Evolutionary conservation across 768 basidiomycete genomes (phyloP), one percentile per base, ranked within the genome.

Genomic region (Pleurotus tuoliensis): DNA sequence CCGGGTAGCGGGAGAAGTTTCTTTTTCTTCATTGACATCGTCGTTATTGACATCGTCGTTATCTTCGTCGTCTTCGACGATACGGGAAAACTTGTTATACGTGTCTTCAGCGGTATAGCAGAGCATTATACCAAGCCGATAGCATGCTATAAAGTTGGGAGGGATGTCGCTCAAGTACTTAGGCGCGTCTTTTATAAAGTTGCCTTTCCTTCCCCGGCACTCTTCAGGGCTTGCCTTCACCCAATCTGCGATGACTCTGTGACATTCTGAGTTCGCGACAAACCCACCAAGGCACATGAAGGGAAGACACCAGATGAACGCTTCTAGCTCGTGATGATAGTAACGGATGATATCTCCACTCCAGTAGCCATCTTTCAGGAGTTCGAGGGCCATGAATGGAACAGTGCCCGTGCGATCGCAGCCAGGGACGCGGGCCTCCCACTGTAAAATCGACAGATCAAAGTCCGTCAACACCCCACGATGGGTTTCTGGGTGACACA

Each of bases 321-420:
- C 45, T 37, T 58, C 57, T n/a, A 27, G 18, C 38, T 58, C 57
- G 27, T 58, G 57, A 13, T 41, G 55, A 45, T 58, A 57, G 3
- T 39, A 20, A 15, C 49, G 48, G 8, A 16, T 3, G 7, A 57
- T 52, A 3, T 39, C 13, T 0, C 57, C 57, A 15, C 2, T 15
- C 57, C 53, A 55, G 30, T 24, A 24, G 4, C 1, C 12, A 13
- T 49, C 52, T 3, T 43, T 18, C 37, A 71, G 56, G 4, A 72
- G 66, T 27, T 68, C 66, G 8, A 50, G 11, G 18, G 71, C 66
- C 69, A 68, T 69, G 57, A 69, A 70, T 4, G 65, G 67, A 1
- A 65, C 53, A 5, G 69, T 71, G 1, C 68, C 69, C 2, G 67
- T 68, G 43, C 61, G 64, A 38, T 69, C 57, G 18, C 40, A 25